phyloP scores from a whole-genome alignment of 2,329 filamentous ascomycete genomes.

The Sphaceloma murrayae region DNA sequence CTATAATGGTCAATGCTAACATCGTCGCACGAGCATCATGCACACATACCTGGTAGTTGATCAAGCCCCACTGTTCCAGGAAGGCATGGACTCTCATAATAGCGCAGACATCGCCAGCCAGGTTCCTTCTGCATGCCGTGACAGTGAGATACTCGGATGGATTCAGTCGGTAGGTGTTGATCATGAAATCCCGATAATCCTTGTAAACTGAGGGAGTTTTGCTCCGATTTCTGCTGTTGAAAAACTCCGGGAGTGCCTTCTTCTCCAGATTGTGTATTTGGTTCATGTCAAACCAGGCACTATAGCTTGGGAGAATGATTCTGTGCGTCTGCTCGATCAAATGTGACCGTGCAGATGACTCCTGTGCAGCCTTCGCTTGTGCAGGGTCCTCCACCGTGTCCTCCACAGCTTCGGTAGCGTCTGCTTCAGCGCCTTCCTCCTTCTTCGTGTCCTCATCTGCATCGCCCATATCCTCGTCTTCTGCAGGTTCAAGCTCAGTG shows the following conservation, averaged over 20 bases:
- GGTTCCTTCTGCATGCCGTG: constrained; percentile 85
- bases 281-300: constrained; percentile 98
- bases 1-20: constrained; percentile 39
- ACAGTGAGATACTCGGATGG: constrained; percentile 94
- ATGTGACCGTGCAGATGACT: constrained; percentile 81
- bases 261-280: constrained; percentile 81
- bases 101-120: constrained; percentile 94
- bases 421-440: constrained; percentile 35
- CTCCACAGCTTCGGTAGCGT: constrained; percentile 37
- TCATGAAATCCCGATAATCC: constrained; percentile 99
- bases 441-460: constrained; percentile 46
- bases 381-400: constrained; percentile 37
- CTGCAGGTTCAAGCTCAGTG: constrained; percentile 24
- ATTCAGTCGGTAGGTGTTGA: constrained; percentile 96
- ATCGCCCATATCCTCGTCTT: constrained; percentile 51
- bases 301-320: constrained; percentile 95
- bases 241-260: constrained; percentile 94
- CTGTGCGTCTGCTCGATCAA: constrained; percentile 88
- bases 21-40: neutral
- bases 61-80: constrained; percentile 95
- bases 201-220: constrained; percentile 97
- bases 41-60: constrained; percentile 80
- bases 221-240: constrained; percentile 96
- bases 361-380: constrained; percentile 68
- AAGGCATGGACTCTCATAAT: constrained; percentile 99